These are phyloP conservation scores for Sphenostylis stenocarpa DNA, from an alignment of 306 rosid genomes.

Conservation along the genomic window DNA sequence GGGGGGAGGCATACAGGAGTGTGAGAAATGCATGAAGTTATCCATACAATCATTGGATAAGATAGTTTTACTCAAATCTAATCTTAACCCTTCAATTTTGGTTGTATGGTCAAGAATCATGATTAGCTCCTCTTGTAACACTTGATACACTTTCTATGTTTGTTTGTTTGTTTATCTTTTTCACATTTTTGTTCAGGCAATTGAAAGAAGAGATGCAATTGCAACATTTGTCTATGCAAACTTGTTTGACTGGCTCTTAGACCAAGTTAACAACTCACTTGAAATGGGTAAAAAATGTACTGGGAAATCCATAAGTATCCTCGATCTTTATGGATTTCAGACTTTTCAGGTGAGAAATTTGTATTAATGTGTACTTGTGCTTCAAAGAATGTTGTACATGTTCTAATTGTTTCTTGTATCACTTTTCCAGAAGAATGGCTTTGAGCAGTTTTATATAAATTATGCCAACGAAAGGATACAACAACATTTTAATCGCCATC, in stretches of 20 bases:
- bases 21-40: neutral
- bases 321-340: slow-evolving; percentile 88
- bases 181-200: slow-evolving; percentile 59
- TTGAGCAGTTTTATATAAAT: slow-evolving; percentile 89
- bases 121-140: neutral
- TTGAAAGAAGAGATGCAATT: slow-evolving; percentile 70
- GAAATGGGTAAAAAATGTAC: slow-evolving; percentile 43
- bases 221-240: slow-evolving; percentile 76
- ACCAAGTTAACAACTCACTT: slow-evolving; percentile 78
- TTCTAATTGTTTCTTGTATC: slow-evolving; percentile 30
- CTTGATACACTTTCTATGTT: neutral
- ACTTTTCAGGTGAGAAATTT: slow-evolving; percentile 67
- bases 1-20: neutral
- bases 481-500: slow-evolving; percentile 84
- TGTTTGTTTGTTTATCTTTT: neutral
- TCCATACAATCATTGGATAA: neutral
- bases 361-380: slow-evolving; percentile 13
- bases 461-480: slow-evolving; percentile 99
- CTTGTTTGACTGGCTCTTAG: slow-evolving; percentile 90
- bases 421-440: slow-evolving; percentile 71
- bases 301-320: slow-evolving; percentile 75
- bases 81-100: neutral
- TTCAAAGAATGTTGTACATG: slow-evolving; percentile 19
- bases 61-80: neutral
- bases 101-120: neutral